Base-by-base conservation (phyloP, 2,329 filamentous ascomycete species). In the Monosporascus ibericus region DNA sequence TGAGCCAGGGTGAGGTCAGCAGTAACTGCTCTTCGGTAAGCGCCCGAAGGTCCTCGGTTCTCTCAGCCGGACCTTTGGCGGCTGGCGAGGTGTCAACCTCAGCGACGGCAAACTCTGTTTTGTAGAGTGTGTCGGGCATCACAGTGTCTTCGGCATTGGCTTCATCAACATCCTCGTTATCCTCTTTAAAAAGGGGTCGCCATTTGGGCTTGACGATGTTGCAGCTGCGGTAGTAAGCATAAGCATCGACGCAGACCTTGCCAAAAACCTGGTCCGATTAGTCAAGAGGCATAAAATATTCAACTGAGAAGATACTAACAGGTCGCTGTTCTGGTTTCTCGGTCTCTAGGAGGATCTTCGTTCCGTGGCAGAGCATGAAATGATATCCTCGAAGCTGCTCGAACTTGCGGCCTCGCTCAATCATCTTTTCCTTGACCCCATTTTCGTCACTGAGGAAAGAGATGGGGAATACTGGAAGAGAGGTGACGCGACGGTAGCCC, bases 11-110 rank as follows among this genome's bases (percentile, higher is more conserved):
- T 0, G 60, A 67, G 1, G 68, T 56, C 27, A 72, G 49, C 2
- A 73, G 64, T 11, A 64, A 62, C 46, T 72, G 59, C 6, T 69
- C 67, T 5, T 72, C 68, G 1, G 62, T 68, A 1, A 72, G 59
- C 1, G 56, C 49, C 0, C 55, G 44, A 3, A 69, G 58, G 4
- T 60, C 54, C 51, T 70, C 63, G 3, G n/a, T 50, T 27, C 53
- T 50, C 49, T 56, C 50, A 6, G 37, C 47, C 24, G 55, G 56
- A 34, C 51, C 52, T 15, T 54, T 53, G 39, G 37, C 47, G 1
- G 54, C 52, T 11, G 51, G n/a, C n/a, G 34, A 18, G 25, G 24
- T 39, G 34, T 55, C 49, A 3, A 49, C 49, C 3, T 20, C 39
- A 4, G 49, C 47, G 4, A 51, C 42, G 11, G 48, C 48, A 37